Evolutionary conservation across 495 filamentous ascomycete species (phyloP).

Genomic region (Tuber magnatum): DNA sequence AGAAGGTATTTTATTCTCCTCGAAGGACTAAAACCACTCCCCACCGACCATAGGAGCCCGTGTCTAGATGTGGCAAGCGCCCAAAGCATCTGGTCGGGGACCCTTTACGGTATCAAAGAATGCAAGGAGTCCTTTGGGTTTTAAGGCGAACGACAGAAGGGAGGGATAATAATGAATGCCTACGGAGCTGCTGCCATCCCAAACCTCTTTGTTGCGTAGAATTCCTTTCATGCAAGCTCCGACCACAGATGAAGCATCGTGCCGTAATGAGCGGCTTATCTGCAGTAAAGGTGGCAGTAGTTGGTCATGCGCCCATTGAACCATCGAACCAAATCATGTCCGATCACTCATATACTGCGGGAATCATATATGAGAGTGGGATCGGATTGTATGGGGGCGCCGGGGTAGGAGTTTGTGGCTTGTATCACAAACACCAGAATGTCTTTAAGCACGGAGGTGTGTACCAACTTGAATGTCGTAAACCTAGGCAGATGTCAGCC

Average conservation of each 20-base stretch:
- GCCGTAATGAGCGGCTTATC: background rate
- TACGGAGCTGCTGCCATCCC: background rate
- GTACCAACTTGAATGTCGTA: background rate
- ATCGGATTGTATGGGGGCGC: background rate
- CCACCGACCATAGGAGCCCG: background rate
- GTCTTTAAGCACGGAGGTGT: background rate
- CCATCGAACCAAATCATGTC: background rate
- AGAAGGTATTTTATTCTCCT: background rate
- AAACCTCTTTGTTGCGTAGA: background rate
- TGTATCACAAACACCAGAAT: background rate
- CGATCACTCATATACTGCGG: background rate
- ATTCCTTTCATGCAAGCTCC: constrained; percentile 3
- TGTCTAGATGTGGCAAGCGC: background rate
- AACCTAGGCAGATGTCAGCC: background rate
- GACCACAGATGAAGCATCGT: constrained; percentile 3
- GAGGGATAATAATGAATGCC: background rate
- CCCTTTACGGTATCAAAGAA: background rate
- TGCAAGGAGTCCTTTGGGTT: background rate
- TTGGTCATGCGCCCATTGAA: background rate
- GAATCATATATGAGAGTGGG: background rate
- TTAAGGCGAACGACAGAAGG: background rate
- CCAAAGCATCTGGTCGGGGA: background rate
- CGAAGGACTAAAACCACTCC: background rate
- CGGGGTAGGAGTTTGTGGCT: background rate
- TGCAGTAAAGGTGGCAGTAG: background rate